Percentiles rank a stretch among this genome's conserved stretches.
These are phyloP conservation scores for Macadamia tetraphylla DNA, from an alignment of 164 flowering plant genomes.

Conservation along the genomic window DNA sequence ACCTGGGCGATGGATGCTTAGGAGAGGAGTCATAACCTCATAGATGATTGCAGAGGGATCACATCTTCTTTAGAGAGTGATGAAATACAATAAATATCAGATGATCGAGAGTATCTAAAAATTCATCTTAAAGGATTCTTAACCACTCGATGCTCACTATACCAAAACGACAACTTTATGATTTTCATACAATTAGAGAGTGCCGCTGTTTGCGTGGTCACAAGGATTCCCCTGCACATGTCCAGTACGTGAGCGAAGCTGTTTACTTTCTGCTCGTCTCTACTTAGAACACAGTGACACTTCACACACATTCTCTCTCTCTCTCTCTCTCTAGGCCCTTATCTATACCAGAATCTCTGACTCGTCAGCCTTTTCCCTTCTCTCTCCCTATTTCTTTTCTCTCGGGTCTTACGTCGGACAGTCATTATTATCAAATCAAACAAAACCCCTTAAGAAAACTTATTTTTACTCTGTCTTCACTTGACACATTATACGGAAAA, in stretches of 20 bases:
- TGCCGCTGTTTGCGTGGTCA: conserved; percentile 29
- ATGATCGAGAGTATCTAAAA: no score
- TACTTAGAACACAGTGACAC: neutral
- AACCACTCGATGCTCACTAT: no score
- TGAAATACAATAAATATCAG: no score
- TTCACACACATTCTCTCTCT: neutral
- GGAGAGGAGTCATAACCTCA: neutral
- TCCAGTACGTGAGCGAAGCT: conserved; percentile 24
- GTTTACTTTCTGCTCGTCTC: neutral
- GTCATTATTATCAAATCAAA: conserved; percentile 35
- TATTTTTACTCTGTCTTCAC: neutral
- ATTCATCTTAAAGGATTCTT: no score
- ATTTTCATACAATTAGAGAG: no score
- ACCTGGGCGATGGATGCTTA: no score
- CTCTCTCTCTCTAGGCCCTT: neutral
- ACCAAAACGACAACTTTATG: no score
- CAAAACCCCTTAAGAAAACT: conserved; percentile 9
- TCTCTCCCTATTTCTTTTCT: conserved; percentile 1
- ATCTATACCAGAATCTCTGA: conserved; percentile 18
- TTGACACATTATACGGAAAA: neutral
- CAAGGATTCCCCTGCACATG: conserved; percentile 42
- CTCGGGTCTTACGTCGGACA: conserved; percentile 14
- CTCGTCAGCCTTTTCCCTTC: conserved; percentile 12
- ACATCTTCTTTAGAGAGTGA: no score
- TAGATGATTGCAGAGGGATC: conserved; percentile 27